Conservation (phyloP, 306 rosid genomes). For the Gillenia trifoliata region DNA sequence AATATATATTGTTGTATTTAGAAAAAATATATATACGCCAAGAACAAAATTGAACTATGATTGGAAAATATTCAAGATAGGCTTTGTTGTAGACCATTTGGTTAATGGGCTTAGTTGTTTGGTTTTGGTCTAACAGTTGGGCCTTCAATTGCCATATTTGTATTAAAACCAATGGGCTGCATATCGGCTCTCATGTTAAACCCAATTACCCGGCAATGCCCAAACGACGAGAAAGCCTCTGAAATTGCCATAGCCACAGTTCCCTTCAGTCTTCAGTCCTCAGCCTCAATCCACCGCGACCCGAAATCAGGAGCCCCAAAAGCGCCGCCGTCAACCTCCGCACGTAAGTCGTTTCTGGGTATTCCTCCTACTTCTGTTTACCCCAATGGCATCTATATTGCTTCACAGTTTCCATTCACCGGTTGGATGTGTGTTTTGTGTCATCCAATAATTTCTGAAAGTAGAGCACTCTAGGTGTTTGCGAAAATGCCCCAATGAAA, state of each 20-base stretch:
- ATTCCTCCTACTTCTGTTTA: not conserved
- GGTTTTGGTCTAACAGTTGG: not conserved
- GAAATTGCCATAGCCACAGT: not conserved
- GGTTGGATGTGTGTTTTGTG: not conserved
- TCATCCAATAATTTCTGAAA: not conserved
- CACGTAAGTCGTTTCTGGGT: not conserved
- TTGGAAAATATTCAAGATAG: not conserved
- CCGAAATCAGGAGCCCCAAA: not conserved
- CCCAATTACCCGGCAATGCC: not conserved
- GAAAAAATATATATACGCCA: not conserved
- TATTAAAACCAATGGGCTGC: not conserved
- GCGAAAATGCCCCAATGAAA: slow-evolving; percentile 9
- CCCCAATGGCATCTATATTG: not conserved
- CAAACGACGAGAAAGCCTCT: not conserved
- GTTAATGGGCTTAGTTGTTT: not conserved
- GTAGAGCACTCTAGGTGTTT: not conserved
- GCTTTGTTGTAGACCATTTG: not conserved
- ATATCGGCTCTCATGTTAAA: not conserved
- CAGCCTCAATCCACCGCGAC: not conserved
- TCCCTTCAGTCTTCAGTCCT: not conserved
- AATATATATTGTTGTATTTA: too few relatives aligned
- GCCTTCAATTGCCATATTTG: not conserved
- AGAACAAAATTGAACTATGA: not conserved
- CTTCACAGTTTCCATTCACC: not conserved
- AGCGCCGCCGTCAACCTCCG: not conserved